Evolutionary conservation across 2,329 filamentous ascomycete species (phyloP).

Genomic region (Cercospora berteroae): DNA sequence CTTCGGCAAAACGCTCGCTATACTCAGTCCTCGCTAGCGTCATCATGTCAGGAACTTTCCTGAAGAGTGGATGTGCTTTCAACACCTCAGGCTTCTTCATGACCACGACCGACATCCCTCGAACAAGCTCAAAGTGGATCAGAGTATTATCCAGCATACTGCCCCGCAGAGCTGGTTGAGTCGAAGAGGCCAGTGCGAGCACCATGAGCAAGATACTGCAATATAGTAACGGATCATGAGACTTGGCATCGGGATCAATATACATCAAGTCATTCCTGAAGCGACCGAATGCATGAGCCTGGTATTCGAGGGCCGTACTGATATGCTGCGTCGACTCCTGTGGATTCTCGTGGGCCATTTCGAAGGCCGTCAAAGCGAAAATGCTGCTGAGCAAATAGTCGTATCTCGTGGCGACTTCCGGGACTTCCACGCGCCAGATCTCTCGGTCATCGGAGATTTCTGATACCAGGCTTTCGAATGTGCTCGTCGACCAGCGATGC

Average conservation of each 20-base stretch:
- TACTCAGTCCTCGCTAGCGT: conserved; percentile 5
- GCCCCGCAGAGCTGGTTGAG: conserved; percentile 12
- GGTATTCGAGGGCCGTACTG: conserved; percentile 18
- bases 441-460: conserved; percentile 15
- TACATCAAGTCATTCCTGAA: conserved; percentile 12
- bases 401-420: conserved; percentile 18
- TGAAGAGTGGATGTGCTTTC: conserved; percentile 3
- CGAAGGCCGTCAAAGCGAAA: conserved; percentile 19
- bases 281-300: conserved; percentile 15
- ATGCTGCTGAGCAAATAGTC: conserved; percentile 20
- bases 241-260: conserved; percentile 9
- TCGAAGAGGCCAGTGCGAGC: conserved; percentile 18
- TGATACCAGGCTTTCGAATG: conserved; percentile 15
- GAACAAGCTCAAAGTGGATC: conserved; percentile 17
- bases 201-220: conserved; percentile 19
- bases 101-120: conserved; percentile 17
- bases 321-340: conserved; percentile 12
- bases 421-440: conserved; percentile 13
- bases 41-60: conserved; percentile 16
- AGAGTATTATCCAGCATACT: conserved; percentile 17
- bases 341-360: conserved; percentile 16
- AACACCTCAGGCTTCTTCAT: conserved; percentile 16
- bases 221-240: conserved; percentile 19
- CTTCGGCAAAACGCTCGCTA: not conserved
- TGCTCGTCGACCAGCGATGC: conserved; percentile 25